Percentiles rank a stretch among this genome's conserved stretches.
Evolutionary conservation across 176 grass and related monocot genomes (phyloP).

Genomic region (Musa schizocarpa): DNA sequence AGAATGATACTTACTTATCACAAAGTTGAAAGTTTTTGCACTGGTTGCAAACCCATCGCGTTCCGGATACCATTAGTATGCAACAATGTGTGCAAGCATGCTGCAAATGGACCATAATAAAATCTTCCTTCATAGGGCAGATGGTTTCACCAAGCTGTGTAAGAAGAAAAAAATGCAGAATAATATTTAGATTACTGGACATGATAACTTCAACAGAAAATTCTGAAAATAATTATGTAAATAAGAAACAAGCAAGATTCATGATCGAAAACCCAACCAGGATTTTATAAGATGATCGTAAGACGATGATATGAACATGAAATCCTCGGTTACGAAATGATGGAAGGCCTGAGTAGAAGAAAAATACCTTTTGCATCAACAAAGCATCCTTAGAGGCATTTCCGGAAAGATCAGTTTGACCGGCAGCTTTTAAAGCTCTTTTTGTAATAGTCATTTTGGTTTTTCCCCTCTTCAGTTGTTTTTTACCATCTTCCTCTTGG

Average conservation of each 20-base stretch:
- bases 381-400: constrained; percentile 93
- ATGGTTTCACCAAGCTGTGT: constrained; percentile 92
- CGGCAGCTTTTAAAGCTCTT: constrained; percentile 87
- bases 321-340: neutral
- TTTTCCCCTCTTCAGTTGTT: constrained; percentile 88
- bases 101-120: constrained; percentile 98
- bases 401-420: constrained; percentile 80
- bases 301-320: neutral
- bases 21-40: constrained; percentile 90
- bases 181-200: neutral
- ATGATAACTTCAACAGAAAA: neutral
- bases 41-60: constrained; percentile 78
- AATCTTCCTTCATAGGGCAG: constrained; percentile 97
- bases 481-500: constrained; percentile 85
- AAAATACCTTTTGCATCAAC: constrained; percentile 89
- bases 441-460: constrained; percentile 92
- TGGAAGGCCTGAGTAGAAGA: constrained; percentile 21
- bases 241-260: neutral
- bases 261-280: neutral
- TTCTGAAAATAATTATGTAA: neutral
- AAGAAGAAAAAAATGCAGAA: constrained; percentile 19
- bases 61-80: constrained; percentile 81
- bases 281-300: neutral
- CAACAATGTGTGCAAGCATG: constrained; percentile 86
- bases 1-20: constrained; percentile 54